Conservation (phyloP, 192 early-diverging fungal species). For the Podila epigama region DNA sequence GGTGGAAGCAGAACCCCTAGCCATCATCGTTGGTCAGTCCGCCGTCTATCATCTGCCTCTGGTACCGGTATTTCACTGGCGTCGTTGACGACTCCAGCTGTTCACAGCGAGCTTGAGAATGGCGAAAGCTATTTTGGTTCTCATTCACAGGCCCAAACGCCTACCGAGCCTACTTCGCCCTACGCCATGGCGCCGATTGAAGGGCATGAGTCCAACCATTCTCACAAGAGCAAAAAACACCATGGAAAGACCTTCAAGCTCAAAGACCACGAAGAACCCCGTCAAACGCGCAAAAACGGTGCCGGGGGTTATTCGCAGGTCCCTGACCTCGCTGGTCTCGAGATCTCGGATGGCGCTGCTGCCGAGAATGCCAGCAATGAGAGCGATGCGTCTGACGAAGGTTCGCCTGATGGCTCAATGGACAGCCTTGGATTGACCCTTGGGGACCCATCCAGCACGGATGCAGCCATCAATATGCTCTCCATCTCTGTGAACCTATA, state of each 20-base stretch:
- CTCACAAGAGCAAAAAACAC: conserved; percentile 30
- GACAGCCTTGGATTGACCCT: conserved; percentile 68
- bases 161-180: conserved; percentile 20
- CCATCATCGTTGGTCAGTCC: conserved; percentile 47
- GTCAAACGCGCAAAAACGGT: conserved; percentile 16
- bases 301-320: background rate
- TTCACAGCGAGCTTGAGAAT: conserved; percentile 22
- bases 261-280: conserved; percentile 55
- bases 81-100: conserved; percentile 35
- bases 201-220: conserved; percentile 15
- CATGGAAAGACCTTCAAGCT: conserved; percentile 50
- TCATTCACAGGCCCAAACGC: conserved; percentile 16
- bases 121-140: conserved; percentile 44
- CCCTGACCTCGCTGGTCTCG: conserved; percentile 18
- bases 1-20: conserved; percentile 54
- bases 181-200: conserved; percentile 39
- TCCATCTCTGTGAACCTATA: conserved; percentile 72
- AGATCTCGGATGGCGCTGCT: conserved; percentile 11
- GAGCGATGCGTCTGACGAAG: conserved; percentile 27
- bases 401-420: conserved; percentile 20
- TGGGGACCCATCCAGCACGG: conserved; percentile 66
- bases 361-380: background rate
- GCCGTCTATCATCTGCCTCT: conserved; percentile 15
- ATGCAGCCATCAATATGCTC: conserved; percentile 67
- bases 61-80: conserved; percentile 21